Conservation (phyloP, 768 basidiomycete species). For the Boletus sp. region DNA sequence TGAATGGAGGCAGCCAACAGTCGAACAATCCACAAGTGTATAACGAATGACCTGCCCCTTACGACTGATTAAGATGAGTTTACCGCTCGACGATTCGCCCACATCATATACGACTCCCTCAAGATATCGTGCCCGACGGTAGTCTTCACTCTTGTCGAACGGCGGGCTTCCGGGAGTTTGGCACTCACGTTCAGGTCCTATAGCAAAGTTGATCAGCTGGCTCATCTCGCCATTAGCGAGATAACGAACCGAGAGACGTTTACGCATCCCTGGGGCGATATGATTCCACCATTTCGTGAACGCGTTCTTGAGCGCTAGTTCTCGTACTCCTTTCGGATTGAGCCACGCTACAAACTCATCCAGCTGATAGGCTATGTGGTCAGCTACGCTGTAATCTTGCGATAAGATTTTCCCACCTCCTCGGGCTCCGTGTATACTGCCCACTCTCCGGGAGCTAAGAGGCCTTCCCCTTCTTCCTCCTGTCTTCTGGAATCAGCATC, state of each 20-base stretch:
- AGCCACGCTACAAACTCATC: conserved; percentile 86
- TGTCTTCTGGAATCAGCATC: conserved; percentile 56
- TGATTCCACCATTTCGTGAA: conserved; percentile 85
- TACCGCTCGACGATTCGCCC: conserved; percentile 78
- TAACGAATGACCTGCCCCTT: background rate
- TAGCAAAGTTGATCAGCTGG: conserved; percentile 8
- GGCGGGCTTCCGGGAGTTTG: conserved; percentile 75
- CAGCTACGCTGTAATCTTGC: background rate
- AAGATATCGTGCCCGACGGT: conserved; percentile 58
- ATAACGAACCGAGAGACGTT: conserved; percentile 65
- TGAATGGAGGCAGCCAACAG: conserved; percentile 3
- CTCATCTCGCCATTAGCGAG: background rate
- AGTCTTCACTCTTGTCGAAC: conserved; percentile 69
- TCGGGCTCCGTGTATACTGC: conserved; percentile 85
- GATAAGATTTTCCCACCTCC: conserved; percentile 54
- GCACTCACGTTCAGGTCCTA: conserved; percentile 71
- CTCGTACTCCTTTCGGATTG: conserved; percentile 88
- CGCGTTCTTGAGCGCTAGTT: conserved; percentile 72
- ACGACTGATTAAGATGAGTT: conserved; percentile 30
- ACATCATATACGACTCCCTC: conserved; percentile 84
- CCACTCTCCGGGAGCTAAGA: conserved; percentile 81
- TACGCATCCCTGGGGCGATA: conserved; percentile 74
- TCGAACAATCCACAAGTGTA: conserved; percentile 9
- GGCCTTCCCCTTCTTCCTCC: conserved; percentile 81
- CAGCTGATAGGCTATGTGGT: conserved; percentile 46